Evolutionary conservation across 345 rosid species (phyloP).

Genomic region (Salix dunnii): DNA sequence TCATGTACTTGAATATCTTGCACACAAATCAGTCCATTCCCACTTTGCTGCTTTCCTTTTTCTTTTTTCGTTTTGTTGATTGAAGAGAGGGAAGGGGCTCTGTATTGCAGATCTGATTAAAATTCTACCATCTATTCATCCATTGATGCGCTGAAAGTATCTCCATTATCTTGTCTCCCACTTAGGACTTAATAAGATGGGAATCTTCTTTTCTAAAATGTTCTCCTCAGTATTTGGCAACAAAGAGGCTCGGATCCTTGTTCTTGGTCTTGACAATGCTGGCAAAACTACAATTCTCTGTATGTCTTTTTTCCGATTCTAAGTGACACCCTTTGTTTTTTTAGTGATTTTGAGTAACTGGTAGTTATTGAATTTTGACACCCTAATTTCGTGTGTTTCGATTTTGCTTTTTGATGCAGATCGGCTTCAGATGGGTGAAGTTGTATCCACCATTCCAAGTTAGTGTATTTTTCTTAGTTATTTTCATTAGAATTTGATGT

Average conservation of each 20-base stretch:
- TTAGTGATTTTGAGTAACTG: slow-evolving; percentile 1
- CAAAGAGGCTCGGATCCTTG: slow-evolving; percentile 28
- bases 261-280: slow-evolving; percentile 30
- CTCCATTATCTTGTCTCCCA: background rate
- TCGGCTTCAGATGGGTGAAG: slow-evolving; percentile 99
- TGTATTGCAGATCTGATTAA: slow-evolving; percentile 17
- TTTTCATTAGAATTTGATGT: background rate
- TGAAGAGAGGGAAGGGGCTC: slow-evolving; percentile 17
- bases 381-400: background rate
- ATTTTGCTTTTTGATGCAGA: slow-evolving; percentile 16
- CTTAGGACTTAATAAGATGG: slow-evolving; percentile 9
- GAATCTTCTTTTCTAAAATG: slow-evolving; percentile 21
- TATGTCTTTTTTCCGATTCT: background rate
- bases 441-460: slow-evolving; percentile 97
- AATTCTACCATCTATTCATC: slow-evolving; percentile 9
- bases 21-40: background rate
- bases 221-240: slow-evolving; percentile 24
- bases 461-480: slow-evolving; percentile 23
- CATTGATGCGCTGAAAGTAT: background rate
- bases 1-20: background rate
- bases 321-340: background rate
- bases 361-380: slow-evolving; percentile 4
- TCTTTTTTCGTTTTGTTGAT: background rate
- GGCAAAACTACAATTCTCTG: slow-evolving; percentile 31
- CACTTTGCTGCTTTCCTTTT: background rate